Evolutionary conservation across 202 grass and related monocot species (phyloP), one percentile per base, ranked within the genome.

Genomic region (Saccharum hybrid): DNA sequence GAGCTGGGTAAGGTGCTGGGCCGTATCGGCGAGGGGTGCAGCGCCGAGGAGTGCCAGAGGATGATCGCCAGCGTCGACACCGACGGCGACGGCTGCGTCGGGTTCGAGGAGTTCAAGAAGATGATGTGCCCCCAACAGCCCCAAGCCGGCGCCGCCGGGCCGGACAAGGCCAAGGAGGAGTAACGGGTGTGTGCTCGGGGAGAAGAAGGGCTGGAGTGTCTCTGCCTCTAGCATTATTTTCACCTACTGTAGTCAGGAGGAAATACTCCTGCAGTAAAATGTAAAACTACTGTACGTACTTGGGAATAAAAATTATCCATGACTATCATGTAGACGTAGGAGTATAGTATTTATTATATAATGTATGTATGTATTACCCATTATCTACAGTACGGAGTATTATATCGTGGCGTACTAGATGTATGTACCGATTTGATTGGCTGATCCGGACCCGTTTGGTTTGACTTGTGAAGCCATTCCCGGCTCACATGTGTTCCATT

Each of bases 51-150:
- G 10, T 94, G 92, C 82, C 54, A 86, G 39, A 4, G 82, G 71
- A 91, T 94, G 89, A 85, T 94, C 18, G 63, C 75, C 21, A 60
- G 75, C 66, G 89, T 94, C 0, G 92, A 88, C 5, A 69, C 38
- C 1, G 87, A 94, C 45, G 87, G 92, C 60, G 92, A 94, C 18
- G 89, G 92, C 0, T 88, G 14, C 82, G 89, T 94, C 22, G 74
- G 73, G 0, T 91, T 90, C 75, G 85, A 91, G 30, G 89, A 90
- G 81, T 91, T 91, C 82, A 91, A 91, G 87, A 90, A 66, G 71
- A 91, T 94, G 92, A 94, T 94, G 82, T 13, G 61, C 61, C 60
- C 60, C 1, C 59, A 62, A 3, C 36, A 62, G 10, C 36, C 36
- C 14, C 10, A 31, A 0, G 49, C 22, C 1, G 45, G 6, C 10